Conservation (phyloP, 108 stramenopile species). For the Tribonema minus region DNA sequence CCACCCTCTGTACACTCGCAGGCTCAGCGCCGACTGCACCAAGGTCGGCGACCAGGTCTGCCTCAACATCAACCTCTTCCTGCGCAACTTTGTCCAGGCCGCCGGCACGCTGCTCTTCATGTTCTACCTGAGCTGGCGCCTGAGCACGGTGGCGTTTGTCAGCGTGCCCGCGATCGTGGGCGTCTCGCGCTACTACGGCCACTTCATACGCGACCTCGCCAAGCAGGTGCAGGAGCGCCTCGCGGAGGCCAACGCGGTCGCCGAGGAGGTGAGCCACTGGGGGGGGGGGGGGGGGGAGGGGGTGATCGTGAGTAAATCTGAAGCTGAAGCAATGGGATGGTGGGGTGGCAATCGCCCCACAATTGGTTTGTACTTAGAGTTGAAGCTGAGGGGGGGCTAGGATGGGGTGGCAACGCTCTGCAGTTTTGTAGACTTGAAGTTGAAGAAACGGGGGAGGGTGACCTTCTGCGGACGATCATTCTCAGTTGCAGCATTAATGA, state of each 20-base stretch:
- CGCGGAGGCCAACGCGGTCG: slow-evolving; percentile 69
- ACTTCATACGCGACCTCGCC: slow-evolving; percentile 63
- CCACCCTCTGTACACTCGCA: too few species aligned
- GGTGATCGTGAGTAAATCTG: too few species aligned
- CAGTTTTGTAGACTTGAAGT: too few species aligned
- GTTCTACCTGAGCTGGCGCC: slow-evolving; percentile 68
- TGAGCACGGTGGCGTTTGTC: slow-evolving; percentile 71
- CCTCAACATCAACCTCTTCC: slow-evolving; percentile 72
- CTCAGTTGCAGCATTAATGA: too few species aligned
- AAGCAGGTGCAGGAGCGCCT: slow-evolving; percentile 74
- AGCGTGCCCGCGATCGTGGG: slow-evolving; percentile 70
- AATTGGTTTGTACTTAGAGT: too few species aligned
- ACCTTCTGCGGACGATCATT: too few species aligned
- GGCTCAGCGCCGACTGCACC: slow-evolving; percentile 52
- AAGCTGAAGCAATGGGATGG: too few species aligned
- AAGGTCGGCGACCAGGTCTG: slow-evolving; percentile 78
- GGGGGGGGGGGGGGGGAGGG: too few species aligned
- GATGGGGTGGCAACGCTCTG: too few species aligned
- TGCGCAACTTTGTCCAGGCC: slow-evolving; percentile 64
- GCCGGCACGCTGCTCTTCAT: slow-evolving; percentile 72
- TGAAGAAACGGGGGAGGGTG: too few species aligned
- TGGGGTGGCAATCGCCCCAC: too few species aligned
- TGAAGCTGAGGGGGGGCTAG: too few species aligned
- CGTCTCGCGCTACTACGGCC: slow-evolving; percentile 66
- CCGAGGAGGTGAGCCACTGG: slow-evolving; percentile 57